Percentiles rank a stretch among this genome's conserved stretches.
These are phyloP conservation scores for Tuber melanosporum DNA, from an alignment of 495 filamentous ascomycete species.

Conservation along the genomic window DNA sequence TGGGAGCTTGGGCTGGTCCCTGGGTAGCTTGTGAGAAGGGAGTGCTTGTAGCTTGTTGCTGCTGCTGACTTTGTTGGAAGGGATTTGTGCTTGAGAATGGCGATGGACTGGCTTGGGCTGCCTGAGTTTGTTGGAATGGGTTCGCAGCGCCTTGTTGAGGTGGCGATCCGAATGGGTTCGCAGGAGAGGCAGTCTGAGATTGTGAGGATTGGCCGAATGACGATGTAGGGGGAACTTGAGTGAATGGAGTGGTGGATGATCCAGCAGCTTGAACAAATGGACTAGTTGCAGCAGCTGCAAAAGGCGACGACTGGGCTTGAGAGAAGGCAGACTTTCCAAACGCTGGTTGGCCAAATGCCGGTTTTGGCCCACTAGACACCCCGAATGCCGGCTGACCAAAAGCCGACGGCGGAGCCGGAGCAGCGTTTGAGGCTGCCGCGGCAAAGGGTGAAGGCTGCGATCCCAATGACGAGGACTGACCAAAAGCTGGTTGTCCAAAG, in stretches of 20 bases:
- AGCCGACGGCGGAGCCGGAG: not conserved
- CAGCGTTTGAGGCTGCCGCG: not conserved
- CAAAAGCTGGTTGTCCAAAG: slow-evolving; percentile 41
- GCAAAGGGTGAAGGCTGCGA: slow-evolving; percentile 11
- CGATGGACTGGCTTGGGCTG: slow-evolving; percentile 13
- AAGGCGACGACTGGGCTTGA: slow-evolving; percentile 15
- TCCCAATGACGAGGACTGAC: slow-evolving; percentile 40
- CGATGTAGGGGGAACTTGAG: slow-evolving; percentile 12
- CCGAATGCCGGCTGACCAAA: slow-evolving; percentile 28
- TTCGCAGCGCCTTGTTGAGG: not conserved
- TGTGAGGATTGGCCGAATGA: slow-evolving; percentile 31
- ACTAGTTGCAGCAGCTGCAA: slow-evolving; percentile 2
- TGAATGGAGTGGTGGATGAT: slow-evolving; percentile 9
- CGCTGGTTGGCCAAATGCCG: slow-evolving; percentile 21
- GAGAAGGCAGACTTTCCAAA: slow-evolving; percentile 32
- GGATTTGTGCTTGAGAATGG: slow-evolving; percentile 32
- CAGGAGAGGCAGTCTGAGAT: not conserved
- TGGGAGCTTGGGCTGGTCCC: not conserved
- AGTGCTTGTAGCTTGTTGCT: slow-evolving; percentile 16
- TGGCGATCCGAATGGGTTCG: slow-evolving; percentile 3
- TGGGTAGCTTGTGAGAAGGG: slow-evolving; percentile 13
- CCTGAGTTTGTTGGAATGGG: slow-evolving; percentile 28
- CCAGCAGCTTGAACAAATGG: slow-evolving; percentile 13
- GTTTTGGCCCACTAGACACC: not conserved
- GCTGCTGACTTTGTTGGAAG: slow-evolving; percentile 26